Evolutionary conservation across 2,329 filamentous ascomycete genomes (phyloP).

Genomic region (Dactylellina haptotyla): DNA sequence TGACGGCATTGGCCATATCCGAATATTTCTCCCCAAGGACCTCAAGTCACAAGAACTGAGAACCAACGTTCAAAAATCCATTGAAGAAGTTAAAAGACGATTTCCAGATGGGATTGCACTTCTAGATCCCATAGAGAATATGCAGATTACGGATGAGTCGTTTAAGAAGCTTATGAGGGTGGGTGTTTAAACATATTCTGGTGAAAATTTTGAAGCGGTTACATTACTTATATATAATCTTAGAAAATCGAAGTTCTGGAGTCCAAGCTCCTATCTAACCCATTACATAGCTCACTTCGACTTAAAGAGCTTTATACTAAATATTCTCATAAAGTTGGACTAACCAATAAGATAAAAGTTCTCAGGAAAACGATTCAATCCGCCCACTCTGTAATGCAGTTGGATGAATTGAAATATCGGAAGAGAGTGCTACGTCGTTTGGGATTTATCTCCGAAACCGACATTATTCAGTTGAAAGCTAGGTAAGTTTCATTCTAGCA

Average conservation of each 20-base stretch:
- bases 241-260: constrained; percentile 97
- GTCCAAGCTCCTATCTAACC: constrained; percentile 85
- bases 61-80: constrained; percentile 72
- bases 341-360: constrained; percentile 82
- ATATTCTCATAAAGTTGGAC: constrained; percentile 81
- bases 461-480: constrained; percentile 96
- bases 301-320: constrained; percentile 86
- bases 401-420: constrained; percentile 94
- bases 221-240: constrained; percentile 14
- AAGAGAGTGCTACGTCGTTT: constrained; percentile 94
- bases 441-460: constrained; percentile 92
- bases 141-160: constrained; percentile 89
- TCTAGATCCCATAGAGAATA: constrained; percentile 93
- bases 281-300: constrained; percentile 87
- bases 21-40: constrained; percentile 83
- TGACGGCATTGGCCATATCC: constrained; percentile 82
- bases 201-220: neutral
- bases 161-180: constrained; percentile 87
- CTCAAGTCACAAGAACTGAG: constrained; percentile 74
- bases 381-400: constrained; percentile 86
- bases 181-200: too few relatives aligned
- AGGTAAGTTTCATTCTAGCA: constrained; percentile 60
- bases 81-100: constrained; percentile 82
- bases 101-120: constrained; percentile 92
- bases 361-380: constrained; percentile 87